These are phyloP conservation scores for Silene coronaria DNA, from an alignment of 179 eudicot genomes.

Conservation along the genomic window DNA sequence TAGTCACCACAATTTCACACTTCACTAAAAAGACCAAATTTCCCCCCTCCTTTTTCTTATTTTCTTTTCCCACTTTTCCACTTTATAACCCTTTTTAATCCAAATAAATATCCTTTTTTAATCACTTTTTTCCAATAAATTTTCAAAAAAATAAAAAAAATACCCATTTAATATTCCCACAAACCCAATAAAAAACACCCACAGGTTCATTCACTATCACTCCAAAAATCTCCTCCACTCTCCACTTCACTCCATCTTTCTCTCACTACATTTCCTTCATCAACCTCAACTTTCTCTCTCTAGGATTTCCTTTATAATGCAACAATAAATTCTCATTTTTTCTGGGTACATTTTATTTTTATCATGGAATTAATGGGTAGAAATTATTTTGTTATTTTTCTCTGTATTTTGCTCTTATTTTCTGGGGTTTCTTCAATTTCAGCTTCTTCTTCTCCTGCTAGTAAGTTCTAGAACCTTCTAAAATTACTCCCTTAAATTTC, in stretches of 20 bases:
- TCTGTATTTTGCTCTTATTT: slow-evolving; percentile 40
- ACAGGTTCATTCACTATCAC: background rate
- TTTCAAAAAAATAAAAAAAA: background rate
- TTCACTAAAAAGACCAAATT: background rate
- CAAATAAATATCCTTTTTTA: background rate
- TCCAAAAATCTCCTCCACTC: background rate
- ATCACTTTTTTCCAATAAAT: background rate
- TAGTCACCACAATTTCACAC: background rate
- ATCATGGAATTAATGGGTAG: slow-evolving; percentile 36
- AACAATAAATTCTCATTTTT: background rate
- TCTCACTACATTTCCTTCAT: background rate
- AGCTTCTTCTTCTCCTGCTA: slow-evolving; percentile 67
- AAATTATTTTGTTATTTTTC: slow-evolving; percentile 29
- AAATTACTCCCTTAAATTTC: background rate
- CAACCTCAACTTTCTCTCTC: slow-evolving; percentile 6
- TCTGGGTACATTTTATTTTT: slow-evolving; percentile 5
- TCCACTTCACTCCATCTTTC: background rate
- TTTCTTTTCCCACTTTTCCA: background rate
- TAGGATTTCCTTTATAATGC: slow-evolving; percentile 40
- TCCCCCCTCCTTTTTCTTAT: background rate
- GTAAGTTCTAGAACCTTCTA: slow-evolving; percentile 34
- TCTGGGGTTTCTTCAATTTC: slow-evolving; percentile 50
- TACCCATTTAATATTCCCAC: background rate
- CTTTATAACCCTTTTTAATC: background rate
- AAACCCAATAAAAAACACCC: slow-evolving; percentile 7